Evolutionary conservation across 371 early-diverging fungal species (phyloP), one percentile per base, ranked within the genome.

Genomic region (Syncephalastrum monosporum): DNA sequence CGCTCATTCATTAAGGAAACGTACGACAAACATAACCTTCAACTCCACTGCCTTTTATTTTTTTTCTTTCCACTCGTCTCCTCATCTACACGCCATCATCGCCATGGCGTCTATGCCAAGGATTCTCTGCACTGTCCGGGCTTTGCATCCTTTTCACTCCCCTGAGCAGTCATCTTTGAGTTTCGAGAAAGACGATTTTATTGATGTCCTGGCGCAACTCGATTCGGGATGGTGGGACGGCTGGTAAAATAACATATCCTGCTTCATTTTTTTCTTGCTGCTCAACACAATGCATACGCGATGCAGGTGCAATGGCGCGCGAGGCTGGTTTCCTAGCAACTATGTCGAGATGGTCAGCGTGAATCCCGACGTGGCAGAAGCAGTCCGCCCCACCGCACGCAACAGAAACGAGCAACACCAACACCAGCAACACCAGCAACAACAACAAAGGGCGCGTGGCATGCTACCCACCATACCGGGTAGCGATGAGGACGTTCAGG

Each of bases 141-240:
- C 93, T 29, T 62, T 95, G 21, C 87, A 94, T 64, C 84, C 91
- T 61, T 94, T 90, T 69, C 69, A 79, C 46, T 83, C 90, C 29
- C 72, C 84, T 24, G 93, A 83, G 49, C 68, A 74, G 51, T 75
- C 87, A 38, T 82, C 86, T n/a, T 76, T 95, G 53, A 75, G 81
- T 24, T 93, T 95, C 61, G 64, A 81, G 23, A 77, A 82, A 57
- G 92, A 89, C 53, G 94, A 93, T 60, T 71, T 84, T 24, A 88
- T 94, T 61, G 85, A 91, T 64, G 95, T 95, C 5, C 76, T 91
- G 25, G 75, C 87, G 2, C 85, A 87, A 59, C 86, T 92, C 54
- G 87, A 89, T 56, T 85, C 91, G 3, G 96, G 96, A 6, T 95
- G 96, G 96, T 95, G 96, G 96, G 89, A 94, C 69, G 92, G 91